A percentile compares a stretch with the other conserved stretches of the same genome.
phyloP scores from a whole-genome alignment of 176 grass and related monocot genomes.

The Calamus simplicifolius region DNA sequence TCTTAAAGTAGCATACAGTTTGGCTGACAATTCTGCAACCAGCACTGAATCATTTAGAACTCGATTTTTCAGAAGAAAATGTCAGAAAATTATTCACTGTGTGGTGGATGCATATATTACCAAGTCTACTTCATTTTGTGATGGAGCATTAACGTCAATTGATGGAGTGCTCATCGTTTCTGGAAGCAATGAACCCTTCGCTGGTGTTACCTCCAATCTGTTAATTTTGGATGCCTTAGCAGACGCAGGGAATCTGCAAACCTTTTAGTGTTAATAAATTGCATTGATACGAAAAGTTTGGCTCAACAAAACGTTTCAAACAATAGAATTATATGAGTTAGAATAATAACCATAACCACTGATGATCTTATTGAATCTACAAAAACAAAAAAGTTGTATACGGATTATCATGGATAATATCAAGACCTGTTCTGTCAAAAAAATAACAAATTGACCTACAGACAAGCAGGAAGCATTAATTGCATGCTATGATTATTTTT shows the following conservation, averaged over 20 bases:
- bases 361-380: too few relatives aligned
- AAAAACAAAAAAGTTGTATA: too few relatives aligned
- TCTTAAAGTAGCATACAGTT: slow-evolving; percentile 27
- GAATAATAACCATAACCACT: neutral
- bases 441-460: too few relatives aligned
- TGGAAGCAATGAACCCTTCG: slow-evolving; percentile 20
- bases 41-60: slow-evolving; percentile 8
- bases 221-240: slow-evolving; percentile 48
- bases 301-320: too few relatives aligned
- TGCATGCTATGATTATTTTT: too few relatives aligned
- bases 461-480: too few relatives aligned
- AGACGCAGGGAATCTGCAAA: slow-evolving; percentile 43
- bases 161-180: slow-evolving; percentile 19
- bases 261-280: neutral
- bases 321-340: neutral
- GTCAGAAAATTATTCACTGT: neutral
- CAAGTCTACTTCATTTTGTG: slow-evolving; percentile 41
- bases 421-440: too few relatives aligned
- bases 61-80: neutral
- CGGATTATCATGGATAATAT: too few relatives aligned
- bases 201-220: slow-evolving; percentile 28
- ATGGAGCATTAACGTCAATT: slow-evolving; percentile 25
- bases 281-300: too few relatives aligned
- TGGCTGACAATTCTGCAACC: slow-evolving; percentile 31
- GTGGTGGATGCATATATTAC: slow-evolving; percentile 7